A percentile compares a stretch with the other conserved stretches of the same genome.
Evolutionary conservation across 106 monocot species (phyloP).

Genomic region (Triglochin maritima): DNA sequence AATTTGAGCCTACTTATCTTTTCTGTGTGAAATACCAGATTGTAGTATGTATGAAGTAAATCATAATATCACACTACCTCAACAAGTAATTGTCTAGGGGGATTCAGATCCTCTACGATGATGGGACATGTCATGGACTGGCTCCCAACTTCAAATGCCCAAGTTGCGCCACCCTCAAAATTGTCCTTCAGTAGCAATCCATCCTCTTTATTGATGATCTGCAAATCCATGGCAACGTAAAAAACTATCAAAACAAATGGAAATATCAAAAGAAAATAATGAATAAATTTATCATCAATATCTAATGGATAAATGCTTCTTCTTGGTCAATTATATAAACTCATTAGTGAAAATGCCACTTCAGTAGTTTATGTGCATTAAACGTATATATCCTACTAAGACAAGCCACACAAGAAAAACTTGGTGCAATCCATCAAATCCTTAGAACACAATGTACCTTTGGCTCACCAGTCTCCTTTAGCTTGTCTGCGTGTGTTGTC

Average conservation of each 20-base stretch:
- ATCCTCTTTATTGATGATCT: slow-evolving; percentile 51
- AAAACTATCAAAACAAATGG: background rate
- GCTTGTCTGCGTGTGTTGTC: slow-evolving; percentile 66
- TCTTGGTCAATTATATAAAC: background rate
- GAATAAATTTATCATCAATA: too few relatives aligned
- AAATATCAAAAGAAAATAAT: slow-evolving; percentile 1
- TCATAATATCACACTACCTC: slow-evolving; percentile 39
- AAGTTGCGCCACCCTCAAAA: slow-evolving; percentile 48
- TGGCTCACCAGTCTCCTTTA: slow-evolving; percentile 58
- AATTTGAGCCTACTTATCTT: background rate
- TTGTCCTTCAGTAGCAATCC: slow-evolving; percentile 55
- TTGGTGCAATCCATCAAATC: background rate
- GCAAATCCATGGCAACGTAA: background rate
- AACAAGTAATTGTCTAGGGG: slow-evolving; percentile 81
- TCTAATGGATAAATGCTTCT: background rate
- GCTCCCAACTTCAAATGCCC: slow-evolving; percentile 83
- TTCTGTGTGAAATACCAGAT: background rate
- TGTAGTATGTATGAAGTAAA: background rate
- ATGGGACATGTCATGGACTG: slow-evolving; percentile 71
- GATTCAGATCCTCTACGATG: slow-evolving; percentile 85
- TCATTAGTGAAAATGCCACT: background rate
- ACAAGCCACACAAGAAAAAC: background rate
- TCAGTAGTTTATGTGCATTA: background rate
- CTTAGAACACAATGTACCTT: slow-evolving; percentile 31
- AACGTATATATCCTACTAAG: background rate